Base-by-base conservation (phyloP, 2,329 filamentous ascomycete species). In the Fonsecaea nubica region DNA sequence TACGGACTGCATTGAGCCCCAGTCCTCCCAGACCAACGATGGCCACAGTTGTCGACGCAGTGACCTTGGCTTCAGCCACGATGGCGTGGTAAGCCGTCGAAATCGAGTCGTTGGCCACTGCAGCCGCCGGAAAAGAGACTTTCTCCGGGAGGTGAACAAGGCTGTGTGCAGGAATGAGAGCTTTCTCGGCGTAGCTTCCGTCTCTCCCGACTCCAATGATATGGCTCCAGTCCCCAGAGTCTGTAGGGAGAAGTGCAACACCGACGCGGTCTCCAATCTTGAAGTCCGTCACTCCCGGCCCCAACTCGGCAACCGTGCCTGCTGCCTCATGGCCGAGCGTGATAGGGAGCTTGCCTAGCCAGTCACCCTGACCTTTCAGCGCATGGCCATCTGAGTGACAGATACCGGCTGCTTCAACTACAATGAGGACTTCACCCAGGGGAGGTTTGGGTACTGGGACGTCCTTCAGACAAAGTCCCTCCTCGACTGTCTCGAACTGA, bases 361-460 rank as follows among this genome's bases (percentile, higher is more conserved):
- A 58, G 18, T 36, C 13, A 10, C 56, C 56, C 30, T 36, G 21
- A 21, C 56, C 56, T 18, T 58, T 36, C 15, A 58, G 56, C 12
- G 45, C 45, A 58, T 58, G 56, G 35, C 56, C 42, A n/a, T 58
- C 56, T 30, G 56, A 58, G 45, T 58, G 56, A 36, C 56, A 58
- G 25, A 58, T 36, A 2, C 56, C 56, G 18, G 36, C 42, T 13
- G 56, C 56, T 58, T 58, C 45, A 21, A 58, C 45, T 58, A 45
- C 7, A 21, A 58, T 58, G 36, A 45, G 56, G 56, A 58, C 56
- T 21, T 58, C 56, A 7, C n/a, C 15, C 4, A 36, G 10, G n/a
- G 7, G 15, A 8, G 56, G 56, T n/a, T 58, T 4, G 12, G 56
- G 56, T 6, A 42, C 15, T 42, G 40, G 40, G 2, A 42, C 5